Evolutionary conservation across 805 yeast genomes (phyloP).

Genomic region (Geotrichum ghanense): DNA sequence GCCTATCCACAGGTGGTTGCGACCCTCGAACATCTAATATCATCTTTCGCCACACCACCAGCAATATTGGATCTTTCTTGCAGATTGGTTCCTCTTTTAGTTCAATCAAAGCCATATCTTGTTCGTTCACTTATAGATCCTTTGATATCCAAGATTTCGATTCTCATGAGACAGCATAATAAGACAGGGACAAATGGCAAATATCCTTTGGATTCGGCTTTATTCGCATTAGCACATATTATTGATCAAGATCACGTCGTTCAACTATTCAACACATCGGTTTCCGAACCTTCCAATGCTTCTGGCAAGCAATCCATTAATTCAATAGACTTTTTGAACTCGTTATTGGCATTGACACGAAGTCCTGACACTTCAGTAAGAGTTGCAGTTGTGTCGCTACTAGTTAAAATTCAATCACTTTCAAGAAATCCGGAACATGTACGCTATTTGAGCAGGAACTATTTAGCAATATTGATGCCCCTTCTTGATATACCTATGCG

Average conservation of each 20-base stretch:
- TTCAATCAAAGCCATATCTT: conserved; percentile 3
- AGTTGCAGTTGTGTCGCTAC: conserved; percentile 16
- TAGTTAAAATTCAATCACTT: conserved; percentile 15
- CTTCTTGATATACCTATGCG: conserved; percentile 17
- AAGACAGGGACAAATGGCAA: conserved; percentile 3
- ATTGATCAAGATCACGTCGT: conserved; percentile 9
- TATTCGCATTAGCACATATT: conserved; percentile 17
- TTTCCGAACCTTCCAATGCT: conserved; percentile 1
- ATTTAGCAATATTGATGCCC: conserved; percentile 25
- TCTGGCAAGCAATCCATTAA: conserved; percentile 5
- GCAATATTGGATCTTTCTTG: conserved; percentile 11
- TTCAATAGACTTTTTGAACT: conserved; percentile 10
- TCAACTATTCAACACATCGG: conserved; percentile 6
- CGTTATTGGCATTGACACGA: conserved; percentile 11
- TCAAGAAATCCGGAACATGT: conserved; percentile 11
- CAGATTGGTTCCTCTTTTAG: conserved; percentile 2
- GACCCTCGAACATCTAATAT: conserved; percentile 7
- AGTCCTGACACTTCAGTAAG: conserved; percentile 13
- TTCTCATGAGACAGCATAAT: conserved; percentile 10
- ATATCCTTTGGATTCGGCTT: conserved; percentile 12
- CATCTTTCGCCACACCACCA: conserved; percentile 8
- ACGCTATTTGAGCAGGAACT: conserved; percentile 11
- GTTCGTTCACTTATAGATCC: conserved; percentile 10
- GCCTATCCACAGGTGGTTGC: conserved; percentile 10
- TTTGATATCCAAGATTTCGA: conserved; percentile 10